These are phyloP conservation scores for Melanomma pulvis-pyrius DNA, from an alignment of 495 filamentous ascomycete genomes.

Conservation along the genomic window DNA sequence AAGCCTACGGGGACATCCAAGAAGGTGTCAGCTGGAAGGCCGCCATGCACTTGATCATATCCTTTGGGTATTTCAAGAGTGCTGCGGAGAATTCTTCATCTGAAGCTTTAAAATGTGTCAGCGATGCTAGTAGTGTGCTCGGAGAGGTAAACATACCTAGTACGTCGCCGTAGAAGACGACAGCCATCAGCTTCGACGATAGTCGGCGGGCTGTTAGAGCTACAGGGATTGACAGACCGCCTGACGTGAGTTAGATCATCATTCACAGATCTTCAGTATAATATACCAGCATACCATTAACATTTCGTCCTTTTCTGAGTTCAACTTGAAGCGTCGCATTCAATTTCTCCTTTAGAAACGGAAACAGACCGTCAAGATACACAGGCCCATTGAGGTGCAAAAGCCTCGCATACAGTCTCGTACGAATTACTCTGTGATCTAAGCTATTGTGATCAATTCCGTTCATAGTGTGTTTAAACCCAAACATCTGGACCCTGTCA, in stretches of 20 bases:
- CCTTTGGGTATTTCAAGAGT: not conserved
- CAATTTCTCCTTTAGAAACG: not conserved
- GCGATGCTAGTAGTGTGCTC: not conserved
- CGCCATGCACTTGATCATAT: not conserved
- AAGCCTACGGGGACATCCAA: not conserved
- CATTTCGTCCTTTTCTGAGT: not conserved
- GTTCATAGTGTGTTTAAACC: conserved; percentile 2
- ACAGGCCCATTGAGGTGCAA: not conserved
- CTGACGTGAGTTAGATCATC: no score
- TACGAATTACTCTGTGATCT: not conserved
- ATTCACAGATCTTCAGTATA: not conserved
- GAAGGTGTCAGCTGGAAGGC: not conserved
- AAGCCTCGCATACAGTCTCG: not conserved
- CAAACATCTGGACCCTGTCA: not conserved
- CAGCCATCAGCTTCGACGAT: not conserved
- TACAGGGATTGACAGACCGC: not conserved
- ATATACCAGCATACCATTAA: not conserved
- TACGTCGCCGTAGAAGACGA: not conserved
- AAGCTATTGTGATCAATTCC: not conserved
- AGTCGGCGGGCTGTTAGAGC: not conserved
- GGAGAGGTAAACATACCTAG: not conserved
- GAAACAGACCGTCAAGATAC: not conserved
- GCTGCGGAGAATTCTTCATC: not conserved
- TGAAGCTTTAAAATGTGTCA: not conserved
- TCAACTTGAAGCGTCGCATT: not conserved